Evolutionary conservation across 140 eudicot genomes (phyloP), one percentile per base, ranked within the genome.

Genomic region (Artemisia princeps): DNA sequence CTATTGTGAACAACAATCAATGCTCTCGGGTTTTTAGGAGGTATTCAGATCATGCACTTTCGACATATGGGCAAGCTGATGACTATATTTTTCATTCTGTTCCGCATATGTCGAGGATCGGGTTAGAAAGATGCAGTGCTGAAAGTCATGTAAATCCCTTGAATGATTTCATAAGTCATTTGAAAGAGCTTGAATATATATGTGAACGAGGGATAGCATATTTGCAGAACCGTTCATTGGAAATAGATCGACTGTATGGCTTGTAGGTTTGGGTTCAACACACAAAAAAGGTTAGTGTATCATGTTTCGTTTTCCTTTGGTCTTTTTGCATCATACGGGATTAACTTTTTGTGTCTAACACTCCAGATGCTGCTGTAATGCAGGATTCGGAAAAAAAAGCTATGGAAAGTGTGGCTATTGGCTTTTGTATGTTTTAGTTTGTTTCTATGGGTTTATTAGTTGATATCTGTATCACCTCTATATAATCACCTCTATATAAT

Each of bases 171-270:
- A 46, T 78, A 11, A 14, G 33, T 40, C 66, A 57, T 55, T 73
- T 85, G 80, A 77, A 77, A 75, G 82, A 85, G 74, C 84, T 85
- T 82, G 75, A 50, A 33, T 37, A 45, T 14, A 16, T 73, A 55
- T 67, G 72, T 66, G 23, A 42, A 10, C 23, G 0, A 24, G 76
- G 81, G 70, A 58, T 56, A 11, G 54, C 10, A 10, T 60, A 51
- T 44, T 62, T 76, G 64, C 37, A 4, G 23, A 63, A 61, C 28
- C 42, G 20, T 28, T 61, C 72, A 44, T 33, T 17, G 54, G 75
- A 12, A 16, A 17, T 16, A 13, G 63, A 75, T 42, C 68, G 23
- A 8, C 59, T 2, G 24, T 20, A 42, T 51, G 10, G 63, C 17
- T 33, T 71, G 16, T 52, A 62, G 49, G 5, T 48, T 53, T 16